A percentile compares a stretch with the other conserved stretches of the same genome.
phyloP scores from a whole-genome alignment of 2,329 filamentous ascomycete genomes.

The Fusarium concolor region DNA sequence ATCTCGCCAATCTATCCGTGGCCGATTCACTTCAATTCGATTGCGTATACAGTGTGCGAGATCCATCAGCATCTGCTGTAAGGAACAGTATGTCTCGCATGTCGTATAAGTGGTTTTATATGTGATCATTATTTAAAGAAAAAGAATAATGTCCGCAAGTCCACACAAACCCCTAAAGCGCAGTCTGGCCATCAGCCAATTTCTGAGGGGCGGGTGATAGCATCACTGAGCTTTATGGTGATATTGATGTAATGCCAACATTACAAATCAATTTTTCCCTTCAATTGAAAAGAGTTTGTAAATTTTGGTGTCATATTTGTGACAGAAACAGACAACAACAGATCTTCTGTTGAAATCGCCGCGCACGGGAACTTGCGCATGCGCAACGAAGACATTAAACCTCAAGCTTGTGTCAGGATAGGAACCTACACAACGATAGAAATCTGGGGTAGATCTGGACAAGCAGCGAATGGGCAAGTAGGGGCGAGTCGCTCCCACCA shows the following conservation, averaged over 20 bases:
- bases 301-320: slow-evolving; percentile 2
- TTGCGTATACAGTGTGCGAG: not conserved
- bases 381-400: slow-evolving; percentile 15
- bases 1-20: slow-evolving; percentile 38
- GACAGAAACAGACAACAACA: not conserved
- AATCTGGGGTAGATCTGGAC: slow-evolving; percentile 28
- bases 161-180: not conserved
- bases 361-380: slow-evolving; percentile 27
- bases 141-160: not conserved
- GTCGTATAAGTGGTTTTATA: not conserved
- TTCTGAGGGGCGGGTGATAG: not conserved
- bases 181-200: not conserved
- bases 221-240: not conserved
- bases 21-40: slow-evolving; percentile 12
- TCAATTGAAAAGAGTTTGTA: slow-evolving; percentile 14
- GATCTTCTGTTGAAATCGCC: slow-evolving; percentile 24
- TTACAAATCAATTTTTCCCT: slow-evolving; percentile 31
- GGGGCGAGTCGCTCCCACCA: not conserved
- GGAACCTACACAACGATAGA: not conserved
- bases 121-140: not conserved
- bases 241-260: slow-evolving; percentile 27
- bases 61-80: not conserved
- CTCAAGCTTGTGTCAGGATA: slow-evolving; percentile 18
- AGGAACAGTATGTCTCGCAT: not conserved
- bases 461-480: slow-evolving; percentile 22